Evolutionary conservation across 306 rosid species (phyloP).

Genomic region (Trichosanthes truncata): DNA sequence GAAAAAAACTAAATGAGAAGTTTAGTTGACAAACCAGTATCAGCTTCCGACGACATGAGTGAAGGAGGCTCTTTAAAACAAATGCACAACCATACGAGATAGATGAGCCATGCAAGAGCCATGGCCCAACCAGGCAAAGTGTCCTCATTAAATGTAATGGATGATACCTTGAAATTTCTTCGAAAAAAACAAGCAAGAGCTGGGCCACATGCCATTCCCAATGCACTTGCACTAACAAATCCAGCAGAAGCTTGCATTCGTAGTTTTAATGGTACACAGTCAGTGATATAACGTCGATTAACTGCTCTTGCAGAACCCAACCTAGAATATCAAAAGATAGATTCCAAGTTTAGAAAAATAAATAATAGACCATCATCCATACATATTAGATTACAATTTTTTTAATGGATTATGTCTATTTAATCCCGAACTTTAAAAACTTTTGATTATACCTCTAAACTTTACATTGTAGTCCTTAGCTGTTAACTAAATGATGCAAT

Average conservation of each 20-base stretch:
- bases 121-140: slow-evolving; percentile 48
- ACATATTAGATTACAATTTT: not conserved
- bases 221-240: slow-evolving; percentile 83
- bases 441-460: not conserved
- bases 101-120: slow-evolving; percentile 42
- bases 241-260: slow-evolving; percentile 48
- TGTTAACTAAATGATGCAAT: not conserved
- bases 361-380: not conserved
- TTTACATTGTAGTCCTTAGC: not conserved
- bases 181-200: slow-evolving; percentile 39
- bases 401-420: not conserved
- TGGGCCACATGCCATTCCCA: slow-evolving; percentile 55
- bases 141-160: slow-evolving; percentile 34
- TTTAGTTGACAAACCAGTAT: slow-evolving; percentile 19
- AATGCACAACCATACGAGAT: slow-evolving; percentile 29
- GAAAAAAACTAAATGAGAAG: not conserved
- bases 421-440: not conserved
- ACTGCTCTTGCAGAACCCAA: slow-evolving; percentile 48
- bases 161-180: slow-evolving; percentile 34
- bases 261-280: slow-evolving; percentile 32
- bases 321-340: slow-evolving; percentile 17
- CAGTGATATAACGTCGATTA: slow-evolving; percentile 43
- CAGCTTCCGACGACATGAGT: slow-evolving; percentile 8
- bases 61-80: slow-evolving; percentile 34
- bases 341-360: not conserved